phyloP scores from a whole-genome alignment of 331 rosid genomes.

The Acacia pycnantha region DNA sequence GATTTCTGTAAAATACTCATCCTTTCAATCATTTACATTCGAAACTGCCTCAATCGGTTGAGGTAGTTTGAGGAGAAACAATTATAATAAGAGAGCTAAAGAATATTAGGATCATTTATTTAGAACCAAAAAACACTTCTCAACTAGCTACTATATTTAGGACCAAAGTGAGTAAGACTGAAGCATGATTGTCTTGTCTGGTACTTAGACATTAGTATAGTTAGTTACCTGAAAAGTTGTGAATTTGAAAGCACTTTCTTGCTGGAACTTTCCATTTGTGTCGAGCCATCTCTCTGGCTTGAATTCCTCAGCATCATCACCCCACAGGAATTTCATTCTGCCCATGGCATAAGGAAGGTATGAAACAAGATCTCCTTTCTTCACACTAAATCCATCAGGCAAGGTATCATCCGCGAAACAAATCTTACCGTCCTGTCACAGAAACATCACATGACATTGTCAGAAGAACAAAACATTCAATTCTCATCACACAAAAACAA shows the following conservation, averaged over 20 bases:
- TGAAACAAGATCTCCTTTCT: conserved; percentile 50
- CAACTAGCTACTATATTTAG: neutral
- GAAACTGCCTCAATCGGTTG: too few relatives aligned
- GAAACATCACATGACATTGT: neutral
- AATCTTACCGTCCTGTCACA: conserved; percentile 46
- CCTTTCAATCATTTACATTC: neutral
- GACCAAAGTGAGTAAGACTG: neutral
- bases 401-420: conserved; percentile 50
- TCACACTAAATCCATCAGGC: conserved; percentile 55
- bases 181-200: neutral
- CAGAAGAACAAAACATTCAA: neutral
- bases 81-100: too few relatives aligned
- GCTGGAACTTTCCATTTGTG: conserved; percentile 41
- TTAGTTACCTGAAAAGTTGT: conserved; percentile 55
- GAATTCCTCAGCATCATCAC: conserved; percentile 58
- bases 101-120: too few relatives aligned
- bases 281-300: conserved; percentile 63
- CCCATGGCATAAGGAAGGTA: conserved; percentile 73
- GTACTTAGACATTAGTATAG: neutral
- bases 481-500: neutral
- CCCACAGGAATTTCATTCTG: conserved; percentile 62
- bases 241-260: conserved; percentile 61
- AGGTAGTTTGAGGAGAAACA: neutral
- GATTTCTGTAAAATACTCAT: neutral
- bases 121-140: neutral